Evolutionary conservation across 257 asterid genomes (phyloP).

Genomic region (Fraxinus anomala): DNA sequence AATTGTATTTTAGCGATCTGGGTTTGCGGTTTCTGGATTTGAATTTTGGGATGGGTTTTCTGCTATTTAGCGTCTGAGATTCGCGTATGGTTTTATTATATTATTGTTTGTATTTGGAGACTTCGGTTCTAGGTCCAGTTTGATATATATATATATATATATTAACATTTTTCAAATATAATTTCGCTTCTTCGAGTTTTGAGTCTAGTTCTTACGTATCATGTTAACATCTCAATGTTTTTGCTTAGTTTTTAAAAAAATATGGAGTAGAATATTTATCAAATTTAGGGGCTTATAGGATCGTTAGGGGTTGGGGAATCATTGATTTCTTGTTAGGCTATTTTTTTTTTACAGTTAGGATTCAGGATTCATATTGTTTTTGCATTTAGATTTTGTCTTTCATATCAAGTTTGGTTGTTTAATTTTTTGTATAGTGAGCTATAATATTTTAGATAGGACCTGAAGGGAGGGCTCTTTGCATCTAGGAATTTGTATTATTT

Average conservation of each 20-base stretch:
- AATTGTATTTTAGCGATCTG: slow-evolving; percentile 26
- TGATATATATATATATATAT: not conserved
- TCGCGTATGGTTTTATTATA: not conserved
- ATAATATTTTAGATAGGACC: not conserved
- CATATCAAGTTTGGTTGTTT: not conserved
- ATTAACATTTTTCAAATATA: not conserved
- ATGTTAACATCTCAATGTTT: not conserved
- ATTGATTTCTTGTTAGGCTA: not conserved
- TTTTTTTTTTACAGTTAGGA: not conserved
- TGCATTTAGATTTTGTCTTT: not conserved
- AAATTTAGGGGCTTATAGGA: not conserved
- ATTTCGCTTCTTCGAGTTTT: not conserved
- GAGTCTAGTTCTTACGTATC: not conserved
- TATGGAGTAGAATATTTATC: not conserved
- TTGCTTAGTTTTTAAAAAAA: not conserved
- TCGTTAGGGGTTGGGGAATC: not conserved
- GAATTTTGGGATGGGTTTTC: not conserved
- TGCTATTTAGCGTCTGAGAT: not conserved
- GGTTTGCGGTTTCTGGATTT: slow-evolving; percentile 6
- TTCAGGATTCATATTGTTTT: not conserved
- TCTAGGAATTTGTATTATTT: slow-evolving; percentile 1
- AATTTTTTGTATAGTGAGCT: not conserved
- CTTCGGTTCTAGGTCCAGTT: not conserved
- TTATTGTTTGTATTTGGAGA: not conserved
- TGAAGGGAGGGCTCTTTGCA: not conserved